Conservation (phyloP, 495 filamentous ascomycete species). For the Lophiotrema nucula region DNA sequence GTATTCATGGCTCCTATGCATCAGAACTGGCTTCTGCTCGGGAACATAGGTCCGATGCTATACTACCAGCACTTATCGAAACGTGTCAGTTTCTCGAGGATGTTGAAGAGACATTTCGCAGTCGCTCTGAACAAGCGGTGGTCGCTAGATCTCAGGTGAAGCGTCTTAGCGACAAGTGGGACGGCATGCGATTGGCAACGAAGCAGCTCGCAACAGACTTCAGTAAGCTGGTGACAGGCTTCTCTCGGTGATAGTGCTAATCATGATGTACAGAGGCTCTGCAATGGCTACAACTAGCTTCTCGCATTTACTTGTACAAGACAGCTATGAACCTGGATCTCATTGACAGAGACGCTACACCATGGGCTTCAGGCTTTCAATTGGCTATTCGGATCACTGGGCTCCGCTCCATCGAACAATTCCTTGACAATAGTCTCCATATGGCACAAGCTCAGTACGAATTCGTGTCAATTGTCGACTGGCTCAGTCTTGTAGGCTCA, state of each 20-base stretch:
- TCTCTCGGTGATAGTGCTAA: neutral
- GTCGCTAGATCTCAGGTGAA: conserved; percentile 19
- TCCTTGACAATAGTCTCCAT: conserved; percentile 14
- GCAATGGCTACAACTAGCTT: conserved; percentile 21
- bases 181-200: conserved; percentile 8
- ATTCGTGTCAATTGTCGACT: conserved; percentile 23
- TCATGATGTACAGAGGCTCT: conserved; percentile 10
- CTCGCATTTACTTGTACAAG: conserved; percentile 3
- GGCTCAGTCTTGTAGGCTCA: conserved; percentile 14
- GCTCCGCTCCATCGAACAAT: conserved; percentile 24
- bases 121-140: conserved; percentile 8
- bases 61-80: conserved; percentile 14
- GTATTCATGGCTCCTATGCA: conserved; percentile 5
- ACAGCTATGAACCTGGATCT: neutral
- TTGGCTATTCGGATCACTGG: conserved; percentile 15
- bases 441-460: conserved; percentile 8
- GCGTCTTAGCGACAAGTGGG: conserved; percentile 20
- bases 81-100: conserved; percentile 25
- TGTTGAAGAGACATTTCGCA: conserved; percentile 25
- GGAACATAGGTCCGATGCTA: conserved; percentile 10
- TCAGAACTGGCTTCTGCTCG: conserved; percentile 6
- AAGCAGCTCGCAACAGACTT: conserved; percentile 11
- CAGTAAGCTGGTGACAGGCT: conserved; percentile 6
- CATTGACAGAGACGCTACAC: neutral
- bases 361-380: conserved; percentile 22